phyloP scores from a whole-genome alignment of 2,329 filamentous ascomycete genomes.

The Paecilomyces sp. region DNA sequence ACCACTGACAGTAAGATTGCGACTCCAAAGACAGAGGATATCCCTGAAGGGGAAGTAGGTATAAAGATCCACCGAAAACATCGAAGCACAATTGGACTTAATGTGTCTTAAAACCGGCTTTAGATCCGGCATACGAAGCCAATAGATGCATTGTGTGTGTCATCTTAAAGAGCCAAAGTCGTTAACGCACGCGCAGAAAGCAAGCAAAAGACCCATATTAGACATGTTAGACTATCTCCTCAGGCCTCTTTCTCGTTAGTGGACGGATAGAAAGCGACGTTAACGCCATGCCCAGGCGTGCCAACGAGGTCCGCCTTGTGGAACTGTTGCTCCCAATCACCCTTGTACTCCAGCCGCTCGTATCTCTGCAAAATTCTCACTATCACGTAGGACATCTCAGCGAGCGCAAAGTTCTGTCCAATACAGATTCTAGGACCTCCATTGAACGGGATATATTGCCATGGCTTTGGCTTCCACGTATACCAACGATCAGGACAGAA shows the following conservation, averaged over 20 bases:
- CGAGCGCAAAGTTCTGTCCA: slow-evolving; percentile 53
- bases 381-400: slow-evolving; percentile 50
- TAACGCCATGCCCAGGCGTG: slow-evolving; percentile 9
- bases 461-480: slow-evolving; percentile 46
- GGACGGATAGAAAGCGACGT: not conserved
- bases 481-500: slow-evolving; percentile 46
- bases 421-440: slow-evolving; percentile 50
- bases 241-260: not conserved
- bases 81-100: too few species aligned
- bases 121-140: too few species aligned
- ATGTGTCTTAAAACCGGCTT: too few species aligned
- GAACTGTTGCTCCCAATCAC: slow-evolving; percentile 7
- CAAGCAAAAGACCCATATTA: not conserved
- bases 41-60: not conserved
- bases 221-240: not conserved
- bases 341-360: not conserved
- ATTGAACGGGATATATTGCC: slow-evolving; percentile 51
- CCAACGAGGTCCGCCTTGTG: slow-evolving; percentile 12
- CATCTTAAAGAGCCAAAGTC: too few species aligned
- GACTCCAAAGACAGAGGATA: not conserved
- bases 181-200: not conserved
- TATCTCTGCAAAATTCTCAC: slow-evolving; percentile 37
- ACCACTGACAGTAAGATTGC: not conserved
- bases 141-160: too few species aligned
- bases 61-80: too few species aligned